A percentile compares a stretch with the other conserved stretches of the same genome.
phyloP scores from a whole-genome alignment of 176 grass and related monocot genomes.

The Bolboschoenus planiculmis region DNA sequence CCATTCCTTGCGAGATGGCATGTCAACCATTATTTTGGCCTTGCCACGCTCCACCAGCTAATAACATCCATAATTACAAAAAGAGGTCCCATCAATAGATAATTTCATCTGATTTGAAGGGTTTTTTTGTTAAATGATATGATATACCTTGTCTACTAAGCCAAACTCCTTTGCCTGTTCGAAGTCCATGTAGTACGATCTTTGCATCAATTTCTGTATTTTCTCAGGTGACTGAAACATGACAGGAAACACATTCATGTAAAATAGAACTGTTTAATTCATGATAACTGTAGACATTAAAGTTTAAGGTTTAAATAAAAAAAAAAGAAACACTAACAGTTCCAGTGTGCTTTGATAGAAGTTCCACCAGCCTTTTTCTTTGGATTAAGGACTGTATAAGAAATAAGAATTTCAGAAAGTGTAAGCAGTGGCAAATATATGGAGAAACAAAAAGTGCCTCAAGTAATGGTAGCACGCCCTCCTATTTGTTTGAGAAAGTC shows the following conservation, averaged over 20 bases:
- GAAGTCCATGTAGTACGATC: constrained; percentile 67
- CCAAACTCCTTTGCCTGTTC: constrained; percentile 89
- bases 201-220: constrained; percentile 66
- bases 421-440: neutral
- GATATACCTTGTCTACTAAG: constrained; percentile 84
- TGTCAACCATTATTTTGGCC: constrained; percentile 72
- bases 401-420: neutral
- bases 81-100: neutral
- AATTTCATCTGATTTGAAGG: neutral
- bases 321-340: constrained; percentile 54
- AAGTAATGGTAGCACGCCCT: neutral
- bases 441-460: no score
- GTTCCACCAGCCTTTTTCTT: constrained; percentile 66
- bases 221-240: constrained; percentile 56
- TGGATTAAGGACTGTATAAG: constrained; percentile 61
- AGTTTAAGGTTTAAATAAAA: constrained; percentile 7
- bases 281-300: constrained; percentile 3
- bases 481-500: neutral
- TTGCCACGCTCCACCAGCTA: constrained; percentile 75
- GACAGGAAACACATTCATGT: neutral
- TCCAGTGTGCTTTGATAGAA: constrained; percentile 83
- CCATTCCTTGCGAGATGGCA: constrained; percentile 56
- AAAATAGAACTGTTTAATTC: constrained; percentile 22
- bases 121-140: constrained; percentile 17
- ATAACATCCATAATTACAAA: constrained; percentile 17